These are phyloP conservation scores for Grifola frondosa DNA, from an alignment of 1,284 basidiomycete genomes.

Conservation along the genomic window DNA sequence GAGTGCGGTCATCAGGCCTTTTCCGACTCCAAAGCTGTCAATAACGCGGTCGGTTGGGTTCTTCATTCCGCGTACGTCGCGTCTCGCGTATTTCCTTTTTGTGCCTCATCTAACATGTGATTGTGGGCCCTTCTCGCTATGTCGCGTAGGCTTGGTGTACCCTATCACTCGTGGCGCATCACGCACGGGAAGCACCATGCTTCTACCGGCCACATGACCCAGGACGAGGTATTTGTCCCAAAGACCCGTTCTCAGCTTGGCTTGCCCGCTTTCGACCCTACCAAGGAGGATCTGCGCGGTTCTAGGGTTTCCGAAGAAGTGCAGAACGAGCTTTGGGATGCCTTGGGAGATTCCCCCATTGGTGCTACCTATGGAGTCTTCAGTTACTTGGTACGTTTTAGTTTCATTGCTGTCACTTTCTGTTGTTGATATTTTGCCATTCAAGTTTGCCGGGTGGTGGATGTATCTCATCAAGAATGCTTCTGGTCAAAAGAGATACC, in stretches of 20 bases:
- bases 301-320: constrained; percentile 70
- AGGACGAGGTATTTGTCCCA: constrained; percentile 97
- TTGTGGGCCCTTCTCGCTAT: constrained; percentile 27
- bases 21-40: constrained; percentile 92
- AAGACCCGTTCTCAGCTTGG: constrained; percentile 77
- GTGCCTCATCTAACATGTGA: constrained; percentile 27
- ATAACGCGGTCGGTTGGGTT: constrained; percentile 93
- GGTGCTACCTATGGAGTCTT: constrained; percentile 67
- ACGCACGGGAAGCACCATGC: constrained; percentile 97
- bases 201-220: constrained; percentile 90
- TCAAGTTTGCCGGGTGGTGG: constrained; percentile 81
- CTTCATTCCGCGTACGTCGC: constrained; percentile 79
- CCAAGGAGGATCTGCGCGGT: constrained; percentile 69
- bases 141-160: constrained; percentile 77
- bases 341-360: constrained; percentile 91
- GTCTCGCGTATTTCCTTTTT: constrained; percentile 4
- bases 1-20: constrained; percentile 97
- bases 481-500: constrained; percentile 88
- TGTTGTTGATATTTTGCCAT: constrained; percentile 3
- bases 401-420: neutral
- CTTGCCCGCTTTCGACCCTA: constrained; percentile 63
- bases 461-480: constrained; percentile 85
- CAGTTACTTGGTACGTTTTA: constrained; percentile 65
- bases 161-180: constrained; percentile 98
- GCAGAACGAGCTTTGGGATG: constrained; percentile 81